phyloP scores from a whole-genome alignment of 1,284 basidiomycete species.

The Cerrena zonata region DNA sequence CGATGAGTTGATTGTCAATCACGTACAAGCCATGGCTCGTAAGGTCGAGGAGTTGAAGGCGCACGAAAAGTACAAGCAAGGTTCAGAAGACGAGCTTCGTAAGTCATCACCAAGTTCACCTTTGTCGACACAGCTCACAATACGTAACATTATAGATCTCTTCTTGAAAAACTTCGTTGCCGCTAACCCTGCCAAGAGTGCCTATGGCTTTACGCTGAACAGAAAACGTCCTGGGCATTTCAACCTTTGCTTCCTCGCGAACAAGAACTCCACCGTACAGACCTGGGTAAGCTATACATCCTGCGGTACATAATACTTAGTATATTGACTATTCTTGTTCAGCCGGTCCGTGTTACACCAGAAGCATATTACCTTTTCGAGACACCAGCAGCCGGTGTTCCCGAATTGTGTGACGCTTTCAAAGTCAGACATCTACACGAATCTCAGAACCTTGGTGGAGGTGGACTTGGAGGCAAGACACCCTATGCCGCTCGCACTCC shows the following conservation, averaged over 20 bases:
- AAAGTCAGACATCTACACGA: conserved; percentile 85
- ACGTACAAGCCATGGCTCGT: conserved; percentile 90
- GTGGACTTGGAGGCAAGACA: conserved; percentile 65
- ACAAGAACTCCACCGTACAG: conserved; percentile 84
- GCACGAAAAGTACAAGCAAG: conserved; percentile 93
- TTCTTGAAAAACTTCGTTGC: conserved; percentile 86
- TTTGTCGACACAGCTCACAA: conserved; percentile 1
- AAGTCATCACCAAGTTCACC: conserved; percentile 30
- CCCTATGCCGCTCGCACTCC: conserved; percentile 79
- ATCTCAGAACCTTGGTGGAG: conserved; percentile 63
- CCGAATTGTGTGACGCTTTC: conserved; percentile 92
- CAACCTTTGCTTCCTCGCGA: conserved; percentile 88
- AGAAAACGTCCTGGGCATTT: conserved; percentile 88
- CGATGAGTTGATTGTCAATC: conserved; percentile 96
- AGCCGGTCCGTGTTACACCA: conserved; percentile 86
- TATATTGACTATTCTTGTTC: conserved; percentile 9
- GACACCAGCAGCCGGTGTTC: conserved; percentile 81
- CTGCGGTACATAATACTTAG: conserved; percentile 4
- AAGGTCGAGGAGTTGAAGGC: conserved; percentile 93
- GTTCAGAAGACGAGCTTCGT: conserved; percentile 86
- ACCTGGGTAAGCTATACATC: conserved; percentile 74
- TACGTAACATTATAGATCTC: conserved; percentile 50
- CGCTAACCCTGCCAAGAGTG: conserved; percentile 89
- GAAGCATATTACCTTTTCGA: conserved; percentile 88
- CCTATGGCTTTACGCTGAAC: conserved; percentile 95